phyloP scores from a whole-genome alignment of 2,329 filamentous ascomycete species.

The Colletotrichum endophyticum region DNA sequence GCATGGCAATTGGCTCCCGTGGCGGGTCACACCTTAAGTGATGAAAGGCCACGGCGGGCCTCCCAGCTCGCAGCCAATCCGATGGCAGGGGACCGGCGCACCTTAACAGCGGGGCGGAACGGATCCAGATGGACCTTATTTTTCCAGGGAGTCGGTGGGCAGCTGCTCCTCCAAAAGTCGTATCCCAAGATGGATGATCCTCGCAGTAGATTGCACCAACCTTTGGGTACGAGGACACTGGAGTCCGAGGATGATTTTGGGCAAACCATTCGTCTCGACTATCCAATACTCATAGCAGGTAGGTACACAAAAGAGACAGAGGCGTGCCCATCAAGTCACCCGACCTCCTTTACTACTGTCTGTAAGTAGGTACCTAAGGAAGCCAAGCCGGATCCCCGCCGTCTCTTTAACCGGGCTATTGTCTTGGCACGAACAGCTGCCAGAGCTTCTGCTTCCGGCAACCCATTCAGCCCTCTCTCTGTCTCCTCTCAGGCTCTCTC shows the following conservation, averaged over 20 bases:
- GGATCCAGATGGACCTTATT: slow-evolving; percentile 7
- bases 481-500: background rate
- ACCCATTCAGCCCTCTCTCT: background rate
- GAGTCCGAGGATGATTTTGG: background rate
- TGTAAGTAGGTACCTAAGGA: background rate
- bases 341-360: background rate
- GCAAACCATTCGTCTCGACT: background rate
- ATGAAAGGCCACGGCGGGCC: background rate
- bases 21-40: background rate
- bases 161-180: background rate
- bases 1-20: background rate
- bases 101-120: slow-evolving; percentile 1
- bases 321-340: background rate
- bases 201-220: background rate
- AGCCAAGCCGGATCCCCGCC: slow-evolving; percentile 7
- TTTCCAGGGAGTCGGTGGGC: background rate
- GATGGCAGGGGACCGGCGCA: background rate
- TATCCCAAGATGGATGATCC: background rate
- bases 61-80: background rate
- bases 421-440: slow-evolving; percentile 8
- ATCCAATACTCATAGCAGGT: background rate
- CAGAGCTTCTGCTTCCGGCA: background rate
- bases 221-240: background rate
- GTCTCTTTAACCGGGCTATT: background rate
- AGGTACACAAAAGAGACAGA: background rate